Percentiles rank a stretch among this genome's conserved stretches.
phyloP scores from a whole-genome alignment of 352 stramenopile genomes.

The Globisporangium abappressorium region DNA sequence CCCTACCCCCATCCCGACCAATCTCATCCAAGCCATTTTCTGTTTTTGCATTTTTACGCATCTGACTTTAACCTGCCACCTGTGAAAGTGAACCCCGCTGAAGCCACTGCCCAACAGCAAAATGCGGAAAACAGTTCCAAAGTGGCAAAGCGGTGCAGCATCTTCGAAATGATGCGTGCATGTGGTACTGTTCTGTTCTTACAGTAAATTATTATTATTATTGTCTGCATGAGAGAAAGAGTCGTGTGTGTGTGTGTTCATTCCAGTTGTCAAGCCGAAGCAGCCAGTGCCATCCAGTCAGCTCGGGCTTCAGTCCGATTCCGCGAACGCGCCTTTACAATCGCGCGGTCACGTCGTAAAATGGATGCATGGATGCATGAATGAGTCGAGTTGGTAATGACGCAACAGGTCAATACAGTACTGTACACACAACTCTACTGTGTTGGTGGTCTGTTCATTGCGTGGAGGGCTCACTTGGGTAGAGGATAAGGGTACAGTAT shows the following conservation, averaged over 20 bases:
- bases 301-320: neutral
- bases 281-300: neutral
- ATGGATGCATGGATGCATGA: neutral
- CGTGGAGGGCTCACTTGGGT: too few relatives aligned
- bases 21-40: neutral
- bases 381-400: neutral
- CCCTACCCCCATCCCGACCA: neutral
- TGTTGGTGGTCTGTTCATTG: neutral
- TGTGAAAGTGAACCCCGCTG: neutral
- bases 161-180: neutral
- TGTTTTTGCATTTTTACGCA: neutral
- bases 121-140: neutral
- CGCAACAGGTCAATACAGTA: neutral
- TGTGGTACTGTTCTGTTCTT: neutral
- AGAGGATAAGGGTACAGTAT: neutral
- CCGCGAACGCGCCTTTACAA: constrained; percentile 12
- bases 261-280: constrained; percentile 1
- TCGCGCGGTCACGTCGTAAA: neutral
- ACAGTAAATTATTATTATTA: too few relatives aligned
- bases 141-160: neutral
- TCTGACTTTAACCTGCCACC: constrained; percentile 10
- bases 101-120: neutral
- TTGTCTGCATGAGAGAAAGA: neutral
- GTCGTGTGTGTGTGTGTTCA: neutral
- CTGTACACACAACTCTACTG: too few relatives aligned